Base-by-base conservation (phyloP, 805 yeast genomes). In the Candida tibetensis region DNA sequence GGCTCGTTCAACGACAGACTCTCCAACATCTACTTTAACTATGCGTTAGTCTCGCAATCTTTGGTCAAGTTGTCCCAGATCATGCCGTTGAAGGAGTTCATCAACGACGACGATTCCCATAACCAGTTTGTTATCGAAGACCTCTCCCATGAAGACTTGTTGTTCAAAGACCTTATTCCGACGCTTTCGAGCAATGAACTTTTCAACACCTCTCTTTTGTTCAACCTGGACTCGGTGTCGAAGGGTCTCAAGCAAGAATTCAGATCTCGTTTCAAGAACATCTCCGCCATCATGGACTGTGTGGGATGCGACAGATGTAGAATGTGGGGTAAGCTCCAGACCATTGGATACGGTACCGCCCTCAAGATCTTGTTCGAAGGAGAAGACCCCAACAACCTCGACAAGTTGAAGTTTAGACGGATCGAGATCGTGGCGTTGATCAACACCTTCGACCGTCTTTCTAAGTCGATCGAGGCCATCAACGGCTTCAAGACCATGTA, bases 261-360 rank as follows among this genome's bases (percentile, higher is more conserved):
- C 66, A 76, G 91, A 44, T 63, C 76, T 27, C 82, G 95, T 36
- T 95, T 93, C 61, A 82, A 80, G 55, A 93, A 93, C 57, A 95
- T 93, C 17, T 82, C 95, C 15, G 82, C 86, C 35, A 79, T 93
- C 30, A 93, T 93, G 97, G 96, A 91, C 60, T 93, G 99, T 67
- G 98, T 93, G 28, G 97, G 96, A 27, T 93, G 99, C 69, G 99
- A 93, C 58, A 75, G 97, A 57, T 93, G 99, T 62, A 77, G 97
- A 53, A 71, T 93, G 63, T 93, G 99, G 99, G 99, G 99, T 7
- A 93, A 93, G 62, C 77, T 93, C 21, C 99, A 93, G 67, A 88
- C 95, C 2, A 87, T 93, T 12, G 99, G 99, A 15, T 93, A 93
- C 60, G 99, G 97, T 14, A 93, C 99, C 6, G 95, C 96, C 1